Evolutionary conservation across 345 rosid species (phyloP), one percentile per base, ranked within the genome.

Genomic region (Raphanus sativus): DNA sequence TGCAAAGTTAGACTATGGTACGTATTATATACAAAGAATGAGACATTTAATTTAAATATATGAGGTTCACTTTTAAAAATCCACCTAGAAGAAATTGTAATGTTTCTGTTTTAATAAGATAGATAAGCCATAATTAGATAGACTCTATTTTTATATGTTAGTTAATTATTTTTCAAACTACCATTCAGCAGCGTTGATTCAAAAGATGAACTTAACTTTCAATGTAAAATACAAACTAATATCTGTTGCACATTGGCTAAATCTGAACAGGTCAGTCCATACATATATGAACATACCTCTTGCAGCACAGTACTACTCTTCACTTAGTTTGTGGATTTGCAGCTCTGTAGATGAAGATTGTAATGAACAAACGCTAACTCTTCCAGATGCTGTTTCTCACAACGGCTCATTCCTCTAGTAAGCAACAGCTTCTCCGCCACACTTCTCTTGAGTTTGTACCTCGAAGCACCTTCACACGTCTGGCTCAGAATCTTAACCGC

Each of bases 391-490:
- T 78, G 71, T 62, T 80, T 67, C 70, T 83, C 86, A 0, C 10
- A 8, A 0, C 1, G 13, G 56, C 83, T 82, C 68, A 62, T 61
- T 32, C 80, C 82, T 33, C 32, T 61, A 56, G 38, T 30, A 6
- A 66, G 30, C 33, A 81, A 73, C 36, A 85, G 60, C 83, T 85
- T 81, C 83, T 87, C 88, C 1, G 84, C 92, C 42, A 86, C 8
- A 9, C 65, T 65, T 79, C 86, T 78, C 54, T 86, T 75, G 34
- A 90, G 83, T 36, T 79, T 83, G 59, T 82, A 88, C 76, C 69
- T 86, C 24, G 81, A 81, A 60, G 85, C 84, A 17, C 88, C 90
- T 38, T 83, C 88, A 48, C 86, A 86, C 7, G 92, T 86, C 78
- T 90, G 88, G 67, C 90, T 83, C 60, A 86, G 65, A 11, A 88